These are phyloP conservation scores for Cordyceps sp. DNA, from an alignment of 2,329 filamentous ascomycete genomes.

Conservation along the genomic window DNA sequence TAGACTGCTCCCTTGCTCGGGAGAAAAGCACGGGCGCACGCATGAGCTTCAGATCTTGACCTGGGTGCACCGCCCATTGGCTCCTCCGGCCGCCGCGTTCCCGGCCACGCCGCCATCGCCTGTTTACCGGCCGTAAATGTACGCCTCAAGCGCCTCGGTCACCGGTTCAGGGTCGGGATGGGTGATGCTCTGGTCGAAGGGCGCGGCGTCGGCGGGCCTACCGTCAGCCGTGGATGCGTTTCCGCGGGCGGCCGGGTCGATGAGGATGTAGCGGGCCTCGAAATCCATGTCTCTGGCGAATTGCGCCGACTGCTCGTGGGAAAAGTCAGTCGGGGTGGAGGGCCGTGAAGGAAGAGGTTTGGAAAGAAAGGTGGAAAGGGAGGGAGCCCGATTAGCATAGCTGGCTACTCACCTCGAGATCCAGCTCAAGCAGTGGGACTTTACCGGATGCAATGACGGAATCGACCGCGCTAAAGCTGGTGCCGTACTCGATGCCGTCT, in stretches of 20 bases:
- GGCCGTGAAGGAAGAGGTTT: background rate
- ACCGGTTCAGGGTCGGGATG: constrained; percentile 11
- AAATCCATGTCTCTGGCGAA: constrained; percentile 41
- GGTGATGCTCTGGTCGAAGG: constrained; percentile 12
- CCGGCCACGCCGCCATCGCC: too few species aligned
- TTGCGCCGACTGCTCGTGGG: constrained; percentile 38
- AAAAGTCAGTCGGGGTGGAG: too few species aligned
- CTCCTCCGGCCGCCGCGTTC: too few species aligned
- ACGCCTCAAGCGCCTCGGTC: too few species aligned
- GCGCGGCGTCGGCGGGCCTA: constrained; percentile 7
- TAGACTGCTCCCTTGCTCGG: too few species aligned
- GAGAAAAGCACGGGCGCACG: too few species aligned
- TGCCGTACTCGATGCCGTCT: constrained; percentile 36
- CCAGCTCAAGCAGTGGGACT: constrained; percentile 40
- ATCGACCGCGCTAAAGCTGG: constrained; percentile 34
- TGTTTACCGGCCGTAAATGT: too few species aligned
- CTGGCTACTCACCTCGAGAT: constrained; percentile 35
- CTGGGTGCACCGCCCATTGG: too few species aligned
- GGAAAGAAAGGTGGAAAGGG: background rate
- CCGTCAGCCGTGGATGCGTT: too few species aligned
- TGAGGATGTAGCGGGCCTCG: constrained; percentile 35
- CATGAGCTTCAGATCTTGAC: too few species aligned
- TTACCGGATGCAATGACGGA: constrained; percentile 35
- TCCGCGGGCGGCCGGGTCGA: constrained; percentile 21
- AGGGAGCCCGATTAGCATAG: too few species aligned